Evolutionary conservation across 1,284 basidiomycete species (phyloP).

Genomic region (Trichosporon coremiiforme): DNA sequence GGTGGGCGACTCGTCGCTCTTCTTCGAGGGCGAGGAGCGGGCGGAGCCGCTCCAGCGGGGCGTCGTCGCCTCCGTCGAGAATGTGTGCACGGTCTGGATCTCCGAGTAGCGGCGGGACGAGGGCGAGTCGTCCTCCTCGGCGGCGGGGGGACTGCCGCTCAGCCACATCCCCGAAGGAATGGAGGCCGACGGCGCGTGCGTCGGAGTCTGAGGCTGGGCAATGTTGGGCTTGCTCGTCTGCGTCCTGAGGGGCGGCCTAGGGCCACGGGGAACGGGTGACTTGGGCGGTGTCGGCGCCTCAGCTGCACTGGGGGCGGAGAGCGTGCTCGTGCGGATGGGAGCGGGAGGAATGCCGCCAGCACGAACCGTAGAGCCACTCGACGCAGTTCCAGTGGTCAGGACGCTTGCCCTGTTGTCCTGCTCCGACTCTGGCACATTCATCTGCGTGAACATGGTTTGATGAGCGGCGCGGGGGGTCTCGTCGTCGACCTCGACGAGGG

Average conservation of each 20-base stretch:
- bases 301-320: neutral
- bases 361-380: neutral
- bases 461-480: constrained; percentile 1
- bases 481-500: neutral
- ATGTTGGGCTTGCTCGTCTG: neutral
- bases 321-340: neutral
- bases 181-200: neutral
- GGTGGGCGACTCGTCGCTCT: neutral
- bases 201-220: neutral
- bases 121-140: neutral
- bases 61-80: constrained; percentile 10
- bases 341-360: neutral
- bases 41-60: neutral
- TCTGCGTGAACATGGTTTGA: constrained; percentile 4
- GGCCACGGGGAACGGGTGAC: constrained; percentile 7
- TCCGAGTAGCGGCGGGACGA: neutral
- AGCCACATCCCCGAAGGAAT: constrained; percentile 15
- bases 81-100: constrained; percentile 9
- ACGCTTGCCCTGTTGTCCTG: neutral
- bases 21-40: neutral
- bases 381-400: neutral
- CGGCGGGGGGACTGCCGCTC: neutral
- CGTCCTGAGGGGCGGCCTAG: neutral
- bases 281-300: neutral
- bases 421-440: constrained; percentile 1